Evolutionary conservation across 768 basidiomycete species (phyloP).

Genomic region (Ephemerocybe angulata): DNA sequence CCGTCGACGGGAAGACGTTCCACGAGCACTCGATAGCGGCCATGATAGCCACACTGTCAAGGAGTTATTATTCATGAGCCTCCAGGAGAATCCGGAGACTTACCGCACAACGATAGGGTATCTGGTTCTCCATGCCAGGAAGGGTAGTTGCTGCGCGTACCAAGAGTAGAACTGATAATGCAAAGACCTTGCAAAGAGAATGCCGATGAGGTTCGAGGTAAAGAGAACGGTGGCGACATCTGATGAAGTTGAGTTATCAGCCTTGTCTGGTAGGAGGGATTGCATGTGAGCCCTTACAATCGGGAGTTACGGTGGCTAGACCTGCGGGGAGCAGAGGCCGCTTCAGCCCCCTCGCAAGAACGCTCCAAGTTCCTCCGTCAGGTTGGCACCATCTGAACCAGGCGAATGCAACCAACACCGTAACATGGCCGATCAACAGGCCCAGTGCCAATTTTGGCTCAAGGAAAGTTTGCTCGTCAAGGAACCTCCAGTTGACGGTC

Average conservation of each 20-base stretch:
- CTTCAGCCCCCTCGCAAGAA: conserved; percentile 53
- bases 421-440: conserved; percentile 65
- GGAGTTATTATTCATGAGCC: not conserved
- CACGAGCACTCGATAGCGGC: conserved; percentile 76
- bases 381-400: conserved; percentile 69
- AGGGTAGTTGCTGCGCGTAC: conserved; percentile 90
- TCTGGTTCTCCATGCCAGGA: conserved; percentile 71
- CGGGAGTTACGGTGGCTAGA: conserved; percentile 44
- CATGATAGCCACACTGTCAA: conserved; percentile 55
- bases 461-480: conserved; percentile 75
- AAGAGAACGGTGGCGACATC: conserved; percentile 80
- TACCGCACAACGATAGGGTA: conserved; percentile 64
- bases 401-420: conserved; percentile 60
- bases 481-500: conserved; percentile 97
- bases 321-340: conserved; percentile 50
- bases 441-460: conserved; percentile 54
- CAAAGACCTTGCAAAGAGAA: conserved; percentile 87
- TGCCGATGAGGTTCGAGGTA: conserved; percentile 89
- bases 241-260: no score
- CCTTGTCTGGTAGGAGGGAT: no score
- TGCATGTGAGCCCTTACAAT: no score
- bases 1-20: conserved; percentile 84
- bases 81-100: conserved; percentile 18
- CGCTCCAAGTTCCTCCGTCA: conserved; percentile 61
- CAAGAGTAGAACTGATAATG: conserved; percentile 99